Evolutionary conservation across 305 asterid species (phyloP).

Genomic region (Caryopteris hybrid): DNA sequence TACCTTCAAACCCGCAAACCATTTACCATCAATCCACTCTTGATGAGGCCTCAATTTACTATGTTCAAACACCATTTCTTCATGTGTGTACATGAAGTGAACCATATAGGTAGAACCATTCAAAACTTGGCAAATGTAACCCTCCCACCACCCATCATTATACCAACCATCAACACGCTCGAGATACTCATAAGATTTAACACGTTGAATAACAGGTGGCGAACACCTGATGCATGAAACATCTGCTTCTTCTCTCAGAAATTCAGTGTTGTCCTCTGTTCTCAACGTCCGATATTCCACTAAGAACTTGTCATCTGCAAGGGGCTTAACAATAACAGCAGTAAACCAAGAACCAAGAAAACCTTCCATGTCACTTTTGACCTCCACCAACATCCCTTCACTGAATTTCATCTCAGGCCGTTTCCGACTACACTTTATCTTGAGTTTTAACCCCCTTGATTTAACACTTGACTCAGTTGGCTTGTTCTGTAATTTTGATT

Average conservation of each 20-base stretch:
- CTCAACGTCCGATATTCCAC: conserved; percentile 37
- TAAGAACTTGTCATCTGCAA: conserved; percentile 28
- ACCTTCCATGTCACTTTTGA: conserved; percentile 33
- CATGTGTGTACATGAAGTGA: conserved; percentile 20
- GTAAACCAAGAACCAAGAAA: conserved; percentile 40
- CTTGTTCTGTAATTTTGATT: conserved; percentile 18
- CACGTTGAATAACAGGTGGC: conserved; percentile 37
- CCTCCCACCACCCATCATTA: conserved; percentile 57
- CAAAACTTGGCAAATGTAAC: conserved; percentile 29
- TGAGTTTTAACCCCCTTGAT: conserved; percentile 30
- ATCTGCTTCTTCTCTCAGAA: conserved; percentile 37
- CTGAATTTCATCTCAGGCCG: conserved; percentile 15
- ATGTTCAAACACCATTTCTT: conserved; percentile 33
- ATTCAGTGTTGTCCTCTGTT: conserved; percentile 25
- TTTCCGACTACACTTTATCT: conserved; percentile 23
- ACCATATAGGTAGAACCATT: conserved; percentile 27
- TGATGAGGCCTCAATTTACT: conserved; percentile 43
- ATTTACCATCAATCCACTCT: conserved; percentile 43
- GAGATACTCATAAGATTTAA: conserved; percentile 29
- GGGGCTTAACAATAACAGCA: conserved; percentile 30
- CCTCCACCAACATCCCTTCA: conserved; percentile 59
- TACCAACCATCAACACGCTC: conserved; percentile 50
- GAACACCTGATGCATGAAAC: conserved; percentile 31
- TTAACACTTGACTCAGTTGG: conserved; percentile 21
- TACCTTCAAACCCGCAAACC: conserved; percentile 41